Percentiles rank a stretch among this genome's conserved stretches.
phyloP scores from a whole-genome alignment of 345 rosid species.

The Gynandropsis gynandra region DNA sequence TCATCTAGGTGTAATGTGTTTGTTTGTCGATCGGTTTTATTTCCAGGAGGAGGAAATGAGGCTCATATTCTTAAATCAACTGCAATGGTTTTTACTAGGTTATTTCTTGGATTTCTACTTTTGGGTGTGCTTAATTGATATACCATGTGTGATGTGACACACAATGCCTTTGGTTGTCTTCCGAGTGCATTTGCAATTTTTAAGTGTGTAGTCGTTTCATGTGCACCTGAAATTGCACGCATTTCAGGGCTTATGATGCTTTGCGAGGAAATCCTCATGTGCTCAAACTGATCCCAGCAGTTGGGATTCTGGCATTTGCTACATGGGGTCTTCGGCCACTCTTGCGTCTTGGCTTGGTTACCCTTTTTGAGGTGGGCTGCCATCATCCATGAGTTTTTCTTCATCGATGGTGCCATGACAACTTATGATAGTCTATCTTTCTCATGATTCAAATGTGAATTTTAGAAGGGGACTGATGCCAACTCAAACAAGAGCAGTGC shows the following conservation, averaged over 20 bases:
- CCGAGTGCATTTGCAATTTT: background rate
- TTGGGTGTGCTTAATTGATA: constrained; percentile 9
- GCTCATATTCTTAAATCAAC: constrained; percentile 48
- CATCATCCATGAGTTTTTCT: constrained; percentile 15
- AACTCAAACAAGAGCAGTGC: constrained; percentile 62
- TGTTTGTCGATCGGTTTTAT: constrained; percentile 48
- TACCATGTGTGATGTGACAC: background rate
- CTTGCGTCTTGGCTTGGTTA: constrained; percentile 42
- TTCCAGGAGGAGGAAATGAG: constrained; percentile 45
- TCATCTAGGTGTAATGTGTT: constrained; percentile 42
- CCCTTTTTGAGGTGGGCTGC: constrained; percentile 42
- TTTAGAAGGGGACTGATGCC: constrained; percentile 49
- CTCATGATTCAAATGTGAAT: constrained; percentile 10
- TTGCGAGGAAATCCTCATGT: constrained; percentile 44
- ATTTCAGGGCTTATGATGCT: constrained; percentile 50
- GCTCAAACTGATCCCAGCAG: constrained; percentile 56
- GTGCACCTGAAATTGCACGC: constrained; percentile 5
- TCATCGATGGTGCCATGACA: constrained; percentile 4
- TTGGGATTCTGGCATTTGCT: constrained; percentile 69
- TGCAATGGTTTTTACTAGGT: constrained; percentile 44
- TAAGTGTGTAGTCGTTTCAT: background rate
- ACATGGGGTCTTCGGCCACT: constrained; percentile 82
- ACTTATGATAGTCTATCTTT: constrained; percentile 15
- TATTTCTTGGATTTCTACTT: constrained; percentile 13
- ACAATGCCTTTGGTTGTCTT: background rate